A percentile compares a stretch with the other conserved stretches of the same genome.
These are phyloP conservation scores for Kwoniella botswanensis DNA, from an alignment of 768 basidiomycete genomes.

Conservation along the genomic window DNA sequence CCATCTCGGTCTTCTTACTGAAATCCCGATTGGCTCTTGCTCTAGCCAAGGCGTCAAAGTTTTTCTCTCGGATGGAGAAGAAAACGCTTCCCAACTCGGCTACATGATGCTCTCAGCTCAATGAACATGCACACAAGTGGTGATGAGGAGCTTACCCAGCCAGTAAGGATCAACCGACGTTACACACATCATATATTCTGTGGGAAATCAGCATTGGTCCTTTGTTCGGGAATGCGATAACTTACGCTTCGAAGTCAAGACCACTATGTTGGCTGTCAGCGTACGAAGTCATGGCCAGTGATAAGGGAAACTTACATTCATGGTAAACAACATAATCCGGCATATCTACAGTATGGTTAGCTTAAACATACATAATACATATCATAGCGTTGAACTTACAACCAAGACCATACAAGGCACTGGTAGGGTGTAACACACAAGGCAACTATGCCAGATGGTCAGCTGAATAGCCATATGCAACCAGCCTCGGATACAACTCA, in stretches of 20 bases:
- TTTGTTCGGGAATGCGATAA: not conserved
- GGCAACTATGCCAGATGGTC: conserved; percentile 63
- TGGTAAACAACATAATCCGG: conserved; percentile 97
- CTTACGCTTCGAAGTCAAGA: conserved; percentile 78
- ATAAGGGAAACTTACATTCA: conserved; percentile 62
- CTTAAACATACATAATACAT: conserved; percentile 14
- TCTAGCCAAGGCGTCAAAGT: conserved; percentile 83
- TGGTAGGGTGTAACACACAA: conserved; percentile 94
- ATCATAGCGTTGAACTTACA: conserved; percentile 62
- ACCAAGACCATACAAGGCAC: conserved; percentile 92
- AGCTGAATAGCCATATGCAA: not conserved
- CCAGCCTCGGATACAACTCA: conserved; percentile 31
- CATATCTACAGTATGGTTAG: conserved; percentile 67
- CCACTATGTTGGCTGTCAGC: conserved; percentile 60
- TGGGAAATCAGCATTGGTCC: conserved; percentile 32
- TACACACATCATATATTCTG: conserved; percentile 96
- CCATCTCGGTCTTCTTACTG: conserved; percentile 85
- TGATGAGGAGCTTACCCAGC: conserved; percentile 69
- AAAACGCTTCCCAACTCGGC: conserved; percentile 95
- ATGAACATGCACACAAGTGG: too few species aligned
- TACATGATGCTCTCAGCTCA: conserved; percentile 49
- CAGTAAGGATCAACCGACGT: conserved; percentile 96
- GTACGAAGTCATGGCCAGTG: not conserved
- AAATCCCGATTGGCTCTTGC: conserved; percentile 81
- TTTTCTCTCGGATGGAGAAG: conserved; percentile 97